Evolutionary conservation across 2,329 filamentous ascomycete species (phyloP).

Genomic region (Chrysoporthe cubensis): DNA sequence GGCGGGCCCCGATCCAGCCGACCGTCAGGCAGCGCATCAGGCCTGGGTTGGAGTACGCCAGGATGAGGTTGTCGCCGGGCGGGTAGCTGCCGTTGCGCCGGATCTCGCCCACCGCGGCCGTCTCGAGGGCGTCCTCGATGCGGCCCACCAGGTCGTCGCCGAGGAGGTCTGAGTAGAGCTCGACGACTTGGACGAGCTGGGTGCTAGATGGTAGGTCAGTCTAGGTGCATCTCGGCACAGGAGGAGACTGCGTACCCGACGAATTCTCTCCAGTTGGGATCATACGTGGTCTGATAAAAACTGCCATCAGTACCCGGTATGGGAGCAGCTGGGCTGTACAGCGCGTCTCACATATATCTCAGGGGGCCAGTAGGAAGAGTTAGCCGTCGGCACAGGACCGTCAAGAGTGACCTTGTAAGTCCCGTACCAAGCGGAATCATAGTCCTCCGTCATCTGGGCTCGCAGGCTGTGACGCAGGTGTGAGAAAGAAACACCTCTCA

Average conservation of each 20-base stretch:
- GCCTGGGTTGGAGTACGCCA: constrained; percentile 46
- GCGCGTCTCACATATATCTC: constrained; percentile 37
- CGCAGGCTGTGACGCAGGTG: neutral
- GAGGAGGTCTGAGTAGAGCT: constrained; percentile 40
- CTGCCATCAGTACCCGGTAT: neutral
- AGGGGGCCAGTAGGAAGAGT: constrained; percentile 39
- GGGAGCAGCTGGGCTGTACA: neutral
- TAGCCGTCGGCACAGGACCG: constrained; percentile 42
- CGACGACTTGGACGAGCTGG: constrained; percentile 42
- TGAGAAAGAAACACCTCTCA: neutral
- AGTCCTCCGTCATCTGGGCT: constrained; percentile 42
- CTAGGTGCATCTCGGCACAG: too few species aligned
- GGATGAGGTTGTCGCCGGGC: constrained; percentile 42
- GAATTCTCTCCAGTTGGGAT: constrained; percentile 45
- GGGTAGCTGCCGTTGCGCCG: constrained; percentile 45
- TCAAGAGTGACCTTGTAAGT: constrained; percentile 47
- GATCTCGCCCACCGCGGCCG: constrained; percentile 44
- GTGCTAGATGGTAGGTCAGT: constrained; percentile 29
- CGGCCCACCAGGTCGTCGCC: constrained; percentile 37
- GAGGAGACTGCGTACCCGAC: constrained; percentile 34
- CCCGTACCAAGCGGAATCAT: constrained; percentile 46
- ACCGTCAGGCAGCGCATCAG: constrained; percentile 46
- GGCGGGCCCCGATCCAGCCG: constrained; percentile 46
- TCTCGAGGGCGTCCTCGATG: constrained; percentile 43
- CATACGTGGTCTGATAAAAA: constrained; percentile 31